phyloP scores from a whole-genome alignment of 2,329 filamentous ascomycete species.

The Penicillium sp. region DNA sequence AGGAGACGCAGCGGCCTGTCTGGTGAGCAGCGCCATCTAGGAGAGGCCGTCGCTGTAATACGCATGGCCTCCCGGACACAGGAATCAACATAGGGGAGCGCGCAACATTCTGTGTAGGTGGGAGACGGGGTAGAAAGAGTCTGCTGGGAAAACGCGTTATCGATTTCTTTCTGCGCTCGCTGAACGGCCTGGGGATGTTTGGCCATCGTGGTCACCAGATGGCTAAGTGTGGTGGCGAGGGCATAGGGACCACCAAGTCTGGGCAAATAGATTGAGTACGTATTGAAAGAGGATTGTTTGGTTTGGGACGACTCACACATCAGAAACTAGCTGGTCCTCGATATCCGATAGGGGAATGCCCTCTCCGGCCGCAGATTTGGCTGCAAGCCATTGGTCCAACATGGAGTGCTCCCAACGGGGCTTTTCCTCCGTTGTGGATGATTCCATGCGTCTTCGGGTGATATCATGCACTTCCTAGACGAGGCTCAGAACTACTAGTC shows the following conservation, averaged over 20 bases:
- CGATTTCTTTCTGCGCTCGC: neutral
- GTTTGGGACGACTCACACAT: neutral
- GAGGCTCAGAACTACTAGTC: neutral
- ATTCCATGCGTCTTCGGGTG: neutral
- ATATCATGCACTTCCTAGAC: neutral
- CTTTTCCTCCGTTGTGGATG: neutral
- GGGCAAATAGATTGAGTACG: neutral
- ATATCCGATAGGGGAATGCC: neutral
- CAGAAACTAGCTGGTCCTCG: neutral
- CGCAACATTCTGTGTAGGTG: neutral
- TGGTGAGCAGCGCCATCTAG: neutral
- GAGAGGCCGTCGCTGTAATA: neutral
- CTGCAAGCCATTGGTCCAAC: neutral
- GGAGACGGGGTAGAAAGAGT: neutral
- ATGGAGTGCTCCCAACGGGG: neutral
- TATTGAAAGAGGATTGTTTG: neutral
- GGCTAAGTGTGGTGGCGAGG: neutral
- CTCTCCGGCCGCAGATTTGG: neutral
- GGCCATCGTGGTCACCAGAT: neutral
- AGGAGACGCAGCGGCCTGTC: neutral
- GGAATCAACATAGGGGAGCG: neutral
- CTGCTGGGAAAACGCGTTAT: neutral
- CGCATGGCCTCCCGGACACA: neutral
- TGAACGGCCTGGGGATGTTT: neutral
- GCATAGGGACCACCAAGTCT: neutral